These are phyloP conservation scores for Ciborinia camelliae DNA, from an alignment of 2,329 filamentous ascomycete genomes.

Conservation along the genomic window DNA sequence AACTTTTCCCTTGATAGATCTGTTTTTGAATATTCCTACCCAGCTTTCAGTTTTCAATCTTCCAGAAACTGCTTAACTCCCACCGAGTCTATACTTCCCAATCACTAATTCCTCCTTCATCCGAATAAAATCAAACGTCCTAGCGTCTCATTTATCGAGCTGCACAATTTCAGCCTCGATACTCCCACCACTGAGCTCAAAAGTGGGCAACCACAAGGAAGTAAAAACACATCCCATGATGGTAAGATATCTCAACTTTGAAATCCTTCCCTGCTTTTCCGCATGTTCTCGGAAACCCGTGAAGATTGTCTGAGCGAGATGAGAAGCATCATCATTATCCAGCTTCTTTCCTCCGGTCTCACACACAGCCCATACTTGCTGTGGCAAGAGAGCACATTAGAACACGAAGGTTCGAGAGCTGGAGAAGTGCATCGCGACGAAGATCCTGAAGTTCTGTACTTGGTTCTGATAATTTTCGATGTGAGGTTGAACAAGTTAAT, in stretches of 20 bases:
- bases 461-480: background rate
- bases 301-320: background rate
- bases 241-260: conserved; percentile 2
- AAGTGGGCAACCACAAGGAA: background rate
- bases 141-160: background rate
- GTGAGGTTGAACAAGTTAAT: background rate
- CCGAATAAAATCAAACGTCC: background rate
- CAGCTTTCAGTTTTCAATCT: background rate
- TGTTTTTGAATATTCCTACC: too few species aligned
- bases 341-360: background rate
- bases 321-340: too few species aligned
- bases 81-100: background rate
- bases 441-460: background rate
- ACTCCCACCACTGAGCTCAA: background rate
- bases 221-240: background rate
- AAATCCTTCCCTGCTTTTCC: background rate
- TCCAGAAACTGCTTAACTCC: too few species aligned
- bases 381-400: background rate
- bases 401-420: background rate
- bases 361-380: background rate
- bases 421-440: background rate
- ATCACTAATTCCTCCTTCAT: background rate
- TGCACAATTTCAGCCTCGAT: background rate
- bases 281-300: background rate
- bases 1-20: too few species aligned